phyloP scores from a whole-genome alignment of 495 filamentous ascomycete genomes.

The Massariosphaeria phaeospora region DNA sequence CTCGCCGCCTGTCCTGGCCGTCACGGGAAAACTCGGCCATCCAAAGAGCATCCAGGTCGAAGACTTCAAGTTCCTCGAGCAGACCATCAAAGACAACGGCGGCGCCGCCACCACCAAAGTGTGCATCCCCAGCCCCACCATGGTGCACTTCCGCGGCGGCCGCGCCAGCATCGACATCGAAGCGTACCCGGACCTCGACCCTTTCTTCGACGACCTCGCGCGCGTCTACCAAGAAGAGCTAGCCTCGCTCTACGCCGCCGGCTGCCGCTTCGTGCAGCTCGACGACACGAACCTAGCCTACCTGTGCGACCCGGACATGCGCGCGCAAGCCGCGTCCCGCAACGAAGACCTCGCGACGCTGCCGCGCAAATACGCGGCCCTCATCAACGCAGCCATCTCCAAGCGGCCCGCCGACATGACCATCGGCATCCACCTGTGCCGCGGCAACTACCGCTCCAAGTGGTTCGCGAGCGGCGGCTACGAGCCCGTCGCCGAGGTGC shows the following conservation, averaged over 20 bases:
- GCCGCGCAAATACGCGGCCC: conserved; percentile 36
- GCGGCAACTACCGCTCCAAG: conserved; percentile 34
- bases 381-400: conserved; percentile 40
- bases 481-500: conserved; percentile 39
- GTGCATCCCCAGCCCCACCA: conserved; percentile 33
- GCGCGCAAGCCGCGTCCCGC: conserved; percentile 32
- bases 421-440: conserved; percentile 41
- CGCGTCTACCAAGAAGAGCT: conserved; percentile 40
- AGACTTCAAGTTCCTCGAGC: conserved; percentile 35
- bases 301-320: conserved; percentile 41
- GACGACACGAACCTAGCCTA: conserved; percentile 43
- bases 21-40: conserved; percentile 34
- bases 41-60: conserved; percentile 31
- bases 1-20: conserved; percentile 28
- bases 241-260: conserved; percentile 36
- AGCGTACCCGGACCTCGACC: conserved; percentile 35
- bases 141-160: conserved; percentile 38
- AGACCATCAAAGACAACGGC: conserved; percentile 22
- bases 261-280: conserved; percentile 39
- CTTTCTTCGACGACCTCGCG: conserved; percentile 40
- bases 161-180: conserved; percentile 30
- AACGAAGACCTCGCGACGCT: conserved; percentile 38
- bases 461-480: conserved; percentile 41
- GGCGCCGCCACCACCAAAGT: conserved; percentile 32
- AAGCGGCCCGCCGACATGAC: conserved; percentile 39